Evolutionary conservation across 768 basidiomycete species (phyloP), one percentile per base, ranked within the genome.

Genomic region (Lactarius indigo): DNA sequence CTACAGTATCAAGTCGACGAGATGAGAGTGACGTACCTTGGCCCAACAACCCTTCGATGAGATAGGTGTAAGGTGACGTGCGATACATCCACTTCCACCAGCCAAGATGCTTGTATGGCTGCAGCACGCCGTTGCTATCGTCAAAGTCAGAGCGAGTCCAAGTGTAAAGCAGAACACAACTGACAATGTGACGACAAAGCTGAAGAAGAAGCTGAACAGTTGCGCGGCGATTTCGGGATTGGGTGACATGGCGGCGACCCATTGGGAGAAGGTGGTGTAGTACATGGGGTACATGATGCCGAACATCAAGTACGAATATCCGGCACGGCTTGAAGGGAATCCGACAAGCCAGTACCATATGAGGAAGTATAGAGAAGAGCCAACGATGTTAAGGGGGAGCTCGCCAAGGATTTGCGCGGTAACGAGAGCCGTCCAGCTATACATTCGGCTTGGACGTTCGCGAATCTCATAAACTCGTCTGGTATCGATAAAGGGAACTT

Each of bases 301-400:
- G 41, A 76, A 70, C 52, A 78, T 59, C 20, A 83, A 73, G 70
- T 78, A 81, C 13, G 78, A 76, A 72, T 75, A 82, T 2, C 77
- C 80, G 0, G 75, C 79, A 35, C 81, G 78, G 57, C 74, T 71
- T 18, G 73, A 70, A 6, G 74, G 72, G 68, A 77, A 79, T 5
- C 80, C 81, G 59, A 82, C 78, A 9, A 80, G 76, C 79, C 79
- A 84, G 70, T 79, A 84, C 82, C 82, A 85, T 73, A 80, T 80
- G 55, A 79, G 54, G 73, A 80, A 84, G 73, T 79, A 79, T 23
- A 84, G 7, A 10, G 79, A 75, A 0, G 79, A 77, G 9, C 73
- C 74, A 50, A 78, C 18, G 23, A 81, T 78, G 65, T 82, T 82
- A 74, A 80, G 79, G 18, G 81, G 81, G 1, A 81, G 54, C 72